Evolutionary conservation across 2,329 filamentous ascomycete species (phyloP), one percentile per base, ranked within the genome.

Genomic region (Epicoccum nigrum): DNA sequence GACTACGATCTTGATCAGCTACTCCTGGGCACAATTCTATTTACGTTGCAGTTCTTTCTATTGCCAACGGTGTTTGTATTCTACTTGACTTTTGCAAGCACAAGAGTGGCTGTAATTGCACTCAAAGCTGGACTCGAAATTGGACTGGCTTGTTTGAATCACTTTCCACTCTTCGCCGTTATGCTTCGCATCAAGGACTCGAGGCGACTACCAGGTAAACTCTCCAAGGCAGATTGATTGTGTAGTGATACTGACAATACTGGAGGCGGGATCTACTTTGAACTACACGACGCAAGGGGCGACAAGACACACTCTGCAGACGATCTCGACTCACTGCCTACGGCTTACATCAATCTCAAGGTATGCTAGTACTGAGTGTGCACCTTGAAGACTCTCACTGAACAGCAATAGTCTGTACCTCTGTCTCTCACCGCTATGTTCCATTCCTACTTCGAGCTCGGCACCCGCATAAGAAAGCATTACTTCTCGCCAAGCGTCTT

Each of bases 1-100:
- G 94, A 97, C 76, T 99, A 99, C 76, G 94, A 97, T 70, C 83
- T 99, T 19, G 94, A 99, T 70, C 95, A 99, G 75, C 84, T 99
- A 4, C 86, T 99, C 6, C 86, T 99, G 7, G 94, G 94, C 54
- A 99, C 94, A 1, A 97, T 99, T 53, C 80, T 99, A 16, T 99
- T 99, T 70, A 97, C 94, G 0, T 79, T 99, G 7, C 83, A 99
- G 1, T 96, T 96, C 76, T 99, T 97, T 72, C 81, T 99, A 13
- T 80, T 99, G 3, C 94, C 94, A 0, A 99, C 94, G 0, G 92
- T 99, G 19, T 85, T 93, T 45, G 94, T 99, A 34, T 99, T 97
- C 71, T 99, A 99, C 69, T 81, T 97, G 53, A 96, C 95, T 33
- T 99, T 99, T 76, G 93, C 95, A 39, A 86, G 90, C 55, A 92